phyloP scores from a whole-genome alignment of 164 flowering plant species.

The Sedum album region DNA sequence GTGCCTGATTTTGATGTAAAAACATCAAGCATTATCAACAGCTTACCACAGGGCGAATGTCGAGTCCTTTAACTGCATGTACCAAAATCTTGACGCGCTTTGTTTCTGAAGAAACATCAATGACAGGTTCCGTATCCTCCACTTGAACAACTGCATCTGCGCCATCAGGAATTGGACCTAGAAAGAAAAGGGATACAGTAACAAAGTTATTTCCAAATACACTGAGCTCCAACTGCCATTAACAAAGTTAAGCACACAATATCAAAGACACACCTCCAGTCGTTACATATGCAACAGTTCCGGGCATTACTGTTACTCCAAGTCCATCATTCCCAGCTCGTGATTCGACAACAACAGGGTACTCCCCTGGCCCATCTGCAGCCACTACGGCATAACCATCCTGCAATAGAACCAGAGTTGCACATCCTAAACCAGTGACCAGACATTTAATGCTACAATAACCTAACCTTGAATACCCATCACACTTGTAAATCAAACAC shows the following conservation, averaged over 20 bases:
- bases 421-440: neutral
- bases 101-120: constrained; percentile 23
- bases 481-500: neutral
- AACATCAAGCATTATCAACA: neutral
- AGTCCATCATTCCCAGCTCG: constrained; percentile 96
- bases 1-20: neutral
- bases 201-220: neutral
- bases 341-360: constrained; percentile 76
- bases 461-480: neutral
- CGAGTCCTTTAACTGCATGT: constrained; percentile 51
- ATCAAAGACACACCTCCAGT: constrained; percentile 58
- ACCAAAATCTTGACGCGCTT: constrained; percentile 61
- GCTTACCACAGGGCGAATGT: constrained; percentile 93
- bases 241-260: neutral
- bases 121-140: constrained; percentile 65
- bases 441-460: neutral
- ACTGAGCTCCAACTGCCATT: neutral
- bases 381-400: constrained; percentile 97
- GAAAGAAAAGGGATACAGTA: neutral
- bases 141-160: constrained; percentile 96
- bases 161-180: constrained; percentile 95
- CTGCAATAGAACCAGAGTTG: constrained; percentile 22
- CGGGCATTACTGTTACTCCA: constrained; percentile 61
- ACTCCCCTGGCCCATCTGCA: constrained; percentile 93
- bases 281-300: constrained; percentile 89